Base-by-base conservation (phyloP, 768 basidiomycete species). In the Suillus plorans region DNA sequence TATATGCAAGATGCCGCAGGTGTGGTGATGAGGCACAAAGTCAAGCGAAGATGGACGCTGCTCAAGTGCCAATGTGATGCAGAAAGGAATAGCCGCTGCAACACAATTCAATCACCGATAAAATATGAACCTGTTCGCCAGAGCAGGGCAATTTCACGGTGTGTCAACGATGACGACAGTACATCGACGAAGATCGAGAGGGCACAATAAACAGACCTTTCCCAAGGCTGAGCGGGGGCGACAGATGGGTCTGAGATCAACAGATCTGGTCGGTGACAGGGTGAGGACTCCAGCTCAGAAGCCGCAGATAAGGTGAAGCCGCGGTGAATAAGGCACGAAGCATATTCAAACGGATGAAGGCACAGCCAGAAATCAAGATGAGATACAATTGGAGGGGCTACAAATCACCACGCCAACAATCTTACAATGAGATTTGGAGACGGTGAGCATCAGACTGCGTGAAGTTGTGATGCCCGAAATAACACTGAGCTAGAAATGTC, bases 1-100 rank as follows among this genome's bases (percentile, higher is more conserved):
- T 20, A 62, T 73, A 39, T 64, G 64, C 56, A 47, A 71, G 65
- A 70, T 67, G 14, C 61, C 10, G 49, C 72, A 55, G 65, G 65
- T 64, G 58, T 71, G n/a, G 60, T 16, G 13, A 25, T 16, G 25
- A 25, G 49, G 25, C 45, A 60, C 6, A 4, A 60, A 36, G 25
- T 18, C 22, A 41, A 60, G 22, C 8, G 25, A 42, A 47, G 34
- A 45, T 28, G 59, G 18, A 16, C 22, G 20, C 44, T 34, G 36
- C 8, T 34, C 34, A 55, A 50, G 42, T 44, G 60, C 8, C 18
- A 49, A 14, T 31, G 36, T 61, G n/a, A 60, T 18, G 22, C 5
- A 61, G 28, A 31, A 20, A 49, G 5, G 60, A 18, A 36, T 61
- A 20, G 20, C 28, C 8, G 2, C 12, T 16, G 41, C 18, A 9